Base-by-base conservation (phyloP, 2,329 filamentous ascomycete genomes). In the Sarocladiaceae sp. region DNA sequence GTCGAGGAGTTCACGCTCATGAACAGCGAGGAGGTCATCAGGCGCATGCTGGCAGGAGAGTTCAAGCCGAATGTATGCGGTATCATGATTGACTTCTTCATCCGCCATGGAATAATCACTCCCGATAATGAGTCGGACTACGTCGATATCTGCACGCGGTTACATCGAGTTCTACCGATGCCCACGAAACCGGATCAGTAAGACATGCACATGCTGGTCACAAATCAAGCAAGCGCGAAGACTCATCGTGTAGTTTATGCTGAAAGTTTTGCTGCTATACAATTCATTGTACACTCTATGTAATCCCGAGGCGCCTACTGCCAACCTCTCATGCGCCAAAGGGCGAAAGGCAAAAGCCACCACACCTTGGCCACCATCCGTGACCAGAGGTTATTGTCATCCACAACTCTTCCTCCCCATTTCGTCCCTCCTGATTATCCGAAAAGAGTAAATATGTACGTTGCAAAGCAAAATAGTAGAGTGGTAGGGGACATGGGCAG, bases 31-130 rank as follows among this genome's bases (percentile, higher is more conserved):
- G 71, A 79, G 60, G 81, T 92, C 4, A 76, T 82, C 63, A 63
- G 71, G 51, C 81, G 83, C 1, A 73, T 96, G 72, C 68, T 75
- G 17, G 73, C 72, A 15, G 83, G 83, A 3, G 82, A 90, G 64
- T 96, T 95, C 71, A 96, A 96, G 74, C 86, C 90, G 0, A 94
- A 95, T 61, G 90, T 89, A 59, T 84, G 87, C 23, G 64, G 87
- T 26, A 84, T 93, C 46, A 74, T 93, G 71, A 75, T 94, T 46
- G 90, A 95, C 62, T 96, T 96, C 66, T 82, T 95, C 59, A 72
- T 95, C 42, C 72, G 90, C 22, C 89, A 91, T 66, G 88, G 88
- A 0, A 73, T 90, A 48, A 63, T 95, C 54, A 92, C 83, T n/a
- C 69, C 79, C 1, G 88, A 90, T 63, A 86, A 83, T 53, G 89